Conservation (phyloP, 2,329 filamentous ascomycete species). For the Xylaria sp. region DNA sequence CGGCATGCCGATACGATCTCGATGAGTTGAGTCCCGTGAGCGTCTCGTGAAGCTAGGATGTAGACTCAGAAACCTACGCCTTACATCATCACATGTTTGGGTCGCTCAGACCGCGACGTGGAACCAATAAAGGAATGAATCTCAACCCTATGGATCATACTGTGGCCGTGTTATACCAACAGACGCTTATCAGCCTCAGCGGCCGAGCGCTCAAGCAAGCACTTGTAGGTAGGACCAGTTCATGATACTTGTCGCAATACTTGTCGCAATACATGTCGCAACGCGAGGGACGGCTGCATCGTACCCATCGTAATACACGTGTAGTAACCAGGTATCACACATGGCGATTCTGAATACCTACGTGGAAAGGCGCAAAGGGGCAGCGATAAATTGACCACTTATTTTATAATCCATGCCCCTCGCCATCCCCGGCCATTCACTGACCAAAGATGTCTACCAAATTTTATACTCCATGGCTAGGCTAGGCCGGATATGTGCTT, state of each 20-base stretch:
- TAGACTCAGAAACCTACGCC: constrained; percentile 1
- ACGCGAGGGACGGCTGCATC: background rate
- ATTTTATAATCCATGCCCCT: no score
- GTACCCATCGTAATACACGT: no score
- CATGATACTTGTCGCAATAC: background rate
- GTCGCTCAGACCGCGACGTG: constrained; percentile 14
- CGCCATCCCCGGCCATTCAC: no score
- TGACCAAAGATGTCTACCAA: background rate
- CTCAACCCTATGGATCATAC: background rate
- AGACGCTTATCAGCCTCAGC: constrained; percentile 9
- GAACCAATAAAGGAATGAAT: constrained; percentile 8
- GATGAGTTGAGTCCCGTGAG: background rate
- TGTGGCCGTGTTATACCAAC: background rate
- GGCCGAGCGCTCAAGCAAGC: background rate
- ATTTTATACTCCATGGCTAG: no score
- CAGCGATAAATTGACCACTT: no score
- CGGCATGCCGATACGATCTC: background rate
- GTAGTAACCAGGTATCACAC: no score
- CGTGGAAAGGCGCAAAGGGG: no score
- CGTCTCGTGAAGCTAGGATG: background rate
- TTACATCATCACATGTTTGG: constrained; percentile 4
- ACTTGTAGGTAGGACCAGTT: background rate
- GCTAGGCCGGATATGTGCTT: no score
- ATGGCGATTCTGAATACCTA: no score
- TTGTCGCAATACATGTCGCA: background rate